Base-by-base conservation (phyloP, 1,284 basidiomycete species). In the Taiwanofungus camphoratus region DNA sequence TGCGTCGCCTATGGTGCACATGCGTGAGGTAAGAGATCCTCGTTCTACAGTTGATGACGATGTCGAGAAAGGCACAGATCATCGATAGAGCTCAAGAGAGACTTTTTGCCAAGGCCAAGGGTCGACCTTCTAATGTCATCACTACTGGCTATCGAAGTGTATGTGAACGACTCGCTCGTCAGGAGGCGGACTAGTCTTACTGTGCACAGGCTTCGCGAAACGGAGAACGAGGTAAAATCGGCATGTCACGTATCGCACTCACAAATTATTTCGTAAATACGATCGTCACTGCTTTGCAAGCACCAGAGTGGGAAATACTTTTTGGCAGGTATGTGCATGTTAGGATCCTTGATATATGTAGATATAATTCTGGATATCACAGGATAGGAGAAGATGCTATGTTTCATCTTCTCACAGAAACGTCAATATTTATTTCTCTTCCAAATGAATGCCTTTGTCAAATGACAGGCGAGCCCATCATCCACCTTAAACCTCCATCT, bases 391-490 rank as follows among this genome's bases (percentile, higher is more conserved):
- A 76, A 21, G 76, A 79, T 50, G 71, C 75, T 1, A 80, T 93
- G 70, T 60, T 83, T 12, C 82, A 90, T 59, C 68, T 94, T 5
- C 71, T 94, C 12, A 74, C 78, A 1, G 71, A 80, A 42, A 83
- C 85, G 0, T 82, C 77, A 12, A 55, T 92, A 19, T 94, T 92
- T 56, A 57, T 82, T 11, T 66, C 81, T 1, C 58, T 94, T 5
- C 79, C 83, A 0, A 90, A 91, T 52, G 78, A 76, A n/a, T 92
- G 87, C 55, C 73, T 85, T 12, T 86, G 83, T 48, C 91, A 94
- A 60, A 60, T 92, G 46, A 78, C 82, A 0, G 92, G 91, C 2
- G 68, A 73, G 24, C 79, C 84, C 2, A 56, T 93, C 8, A 65
- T 79, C 13, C 69, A 77, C 42, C 50, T 71, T 12, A 56, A 57